Evolutionary conservation across 2,329 filamentous ascomycete genomes (phyloP).

Genomic region (Leptographium wingfieldii): DNA sequence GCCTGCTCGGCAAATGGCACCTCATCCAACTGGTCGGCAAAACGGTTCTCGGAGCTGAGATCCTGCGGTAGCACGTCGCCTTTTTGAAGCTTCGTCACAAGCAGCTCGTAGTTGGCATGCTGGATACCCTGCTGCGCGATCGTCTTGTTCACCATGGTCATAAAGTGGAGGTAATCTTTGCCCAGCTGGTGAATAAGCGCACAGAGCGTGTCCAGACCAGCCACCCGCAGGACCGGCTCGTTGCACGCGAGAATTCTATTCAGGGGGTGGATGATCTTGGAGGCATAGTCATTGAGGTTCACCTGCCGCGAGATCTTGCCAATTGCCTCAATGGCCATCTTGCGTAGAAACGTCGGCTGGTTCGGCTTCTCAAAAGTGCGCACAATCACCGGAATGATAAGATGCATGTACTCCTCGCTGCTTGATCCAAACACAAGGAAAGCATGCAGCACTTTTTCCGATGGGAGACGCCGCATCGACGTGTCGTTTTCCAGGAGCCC

Average conservation of each 20-base stretch:
- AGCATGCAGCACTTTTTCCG: conserved; percentile 83
- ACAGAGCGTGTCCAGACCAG: conserved; percentile 87
- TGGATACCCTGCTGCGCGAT: conserved; percentile 68
- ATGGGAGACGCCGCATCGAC: conserved; percentile 62
- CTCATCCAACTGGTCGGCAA: conserved; percentile 68
- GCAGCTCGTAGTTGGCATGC: conserved; percentile 82
- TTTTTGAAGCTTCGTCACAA: conserved; percentile 86
- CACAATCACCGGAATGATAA: conserved; percentile 93
- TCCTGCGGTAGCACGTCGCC: conserved; percentile 93
- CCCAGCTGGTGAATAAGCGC: conserved; percentile 93
- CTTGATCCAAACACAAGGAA: conserved; percentile 94
- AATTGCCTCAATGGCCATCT: conserved; percentile 85
- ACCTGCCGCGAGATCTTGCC: conserved; percentile 91
- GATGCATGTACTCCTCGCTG: conserved; percentile 96
- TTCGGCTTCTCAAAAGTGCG: conserved; percentile 83
- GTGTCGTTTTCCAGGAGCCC: conserved; percentile 81
- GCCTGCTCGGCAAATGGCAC: conserved; percentile 69
- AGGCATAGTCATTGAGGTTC: conserved; percentile 93
- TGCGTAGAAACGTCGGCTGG: conserved; percentile 67
- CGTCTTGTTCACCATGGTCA: conserved; percentile 83
- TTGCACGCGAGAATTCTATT: conserved; percentile 64
- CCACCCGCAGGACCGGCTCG: conserved; percentile 61
- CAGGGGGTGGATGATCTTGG: conserved; percentile 90
- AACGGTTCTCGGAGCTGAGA: conserved; percentile 73
- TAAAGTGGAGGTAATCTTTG: conserved; percentile 89